Evolutionary conservation across 2,329 filamentous ascomycete genomes (phyloP).

Genomic region (Teratosphaeria zuluensis): DNA sequence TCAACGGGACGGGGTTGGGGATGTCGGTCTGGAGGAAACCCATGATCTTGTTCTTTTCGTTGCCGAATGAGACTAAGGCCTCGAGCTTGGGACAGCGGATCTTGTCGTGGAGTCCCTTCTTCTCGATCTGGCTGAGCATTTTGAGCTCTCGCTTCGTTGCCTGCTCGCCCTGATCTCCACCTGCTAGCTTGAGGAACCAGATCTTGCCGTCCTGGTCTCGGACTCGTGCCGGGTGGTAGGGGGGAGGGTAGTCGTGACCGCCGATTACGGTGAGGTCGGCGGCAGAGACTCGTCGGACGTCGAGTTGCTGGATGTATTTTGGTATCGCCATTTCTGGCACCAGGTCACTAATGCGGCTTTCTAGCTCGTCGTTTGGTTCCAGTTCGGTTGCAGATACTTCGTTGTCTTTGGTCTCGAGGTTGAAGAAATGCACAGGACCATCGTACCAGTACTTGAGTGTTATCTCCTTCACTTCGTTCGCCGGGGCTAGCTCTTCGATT

Average conservation of each 20-base stretch:
- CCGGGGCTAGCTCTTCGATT: conserved; percentile 9
- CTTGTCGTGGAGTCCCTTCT: conserved; percentile 16
- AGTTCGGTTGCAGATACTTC: conserved; percentile 18
- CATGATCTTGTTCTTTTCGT: conserved; percentile 17
- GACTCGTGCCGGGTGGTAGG: conserved; percentile 19
- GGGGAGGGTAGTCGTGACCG: conserved; percentile 15
- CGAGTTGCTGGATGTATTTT: conserved; percentile 25
- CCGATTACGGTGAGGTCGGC: conserved; percentile 18
- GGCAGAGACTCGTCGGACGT: conserved; percentile 15
- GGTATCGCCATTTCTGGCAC: conserved; percentile 22
- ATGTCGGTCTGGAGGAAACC: conserved; percentile 27
- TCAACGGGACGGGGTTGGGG: conserved; percentile 21
- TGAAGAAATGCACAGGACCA: conserved; percentile 20
- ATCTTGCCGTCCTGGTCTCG: conserved; percentile 5
- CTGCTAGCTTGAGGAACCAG: conserved; percentile 27
- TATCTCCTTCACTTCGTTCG: conserved; percentile 3
- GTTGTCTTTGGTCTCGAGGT: conserved; percentile 14
- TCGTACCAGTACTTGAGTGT: conserved; percentile 25
- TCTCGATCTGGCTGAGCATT: conserved; percentile 20
- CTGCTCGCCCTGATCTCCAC: conserved; percentile 15
- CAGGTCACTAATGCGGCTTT: conserved; percentile 14
- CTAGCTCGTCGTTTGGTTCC: conserved; percentile 11
- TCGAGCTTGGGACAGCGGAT: conserved; percentile 22
- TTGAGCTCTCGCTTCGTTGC: conserved; percentile 26
- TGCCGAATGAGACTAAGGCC: conserved; percentile 18